Conservation (phyloP, 352 stramenopile species). For the Pythium vanterpoolii region DNA sequence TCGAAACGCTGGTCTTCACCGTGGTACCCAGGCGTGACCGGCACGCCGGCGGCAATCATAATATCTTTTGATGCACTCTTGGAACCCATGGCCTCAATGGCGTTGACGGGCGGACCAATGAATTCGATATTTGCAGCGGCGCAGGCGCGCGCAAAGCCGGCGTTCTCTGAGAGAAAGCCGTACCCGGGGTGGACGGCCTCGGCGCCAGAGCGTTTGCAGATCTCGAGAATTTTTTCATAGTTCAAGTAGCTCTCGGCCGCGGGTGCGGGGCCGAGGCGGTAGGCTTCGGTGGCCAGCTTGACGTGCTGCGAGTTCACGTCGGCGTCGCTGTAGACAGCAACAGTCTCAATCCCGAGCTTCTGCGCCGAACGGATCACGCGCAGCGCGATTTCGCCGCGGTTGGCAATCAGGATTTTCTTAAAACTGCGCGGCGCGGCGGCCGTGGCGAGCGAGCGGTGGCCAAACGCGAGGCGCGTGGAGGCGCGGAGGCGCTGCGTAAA, state of each 20-base stretch:
- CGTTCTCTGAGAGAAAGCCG: constrained; percentile 96
- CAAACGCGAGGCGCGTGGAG: constrained; percentile 9
- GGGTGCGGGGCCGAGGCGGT: constrained; percentile 84
- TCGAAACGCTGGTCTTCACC: constrained; percentile 85
- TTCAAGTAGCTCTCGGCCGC: constrained; percentile 79
- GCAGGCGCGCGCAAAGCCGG: constrained; percentile 92
- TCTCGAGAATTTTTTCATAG: constrained; percentile 91
- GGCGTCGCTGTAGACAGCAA: constrained; percentile 91
- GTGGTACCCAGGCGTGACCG: constrained; percentile 89
- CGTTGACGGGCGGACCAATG: constrained; percentile 93
- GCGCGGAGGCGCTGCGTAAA: constrained; percentile 19
- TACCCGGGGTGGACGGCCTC: constrained; percentile 97
- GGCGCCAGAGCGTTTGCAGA: constrained; percentile 90
- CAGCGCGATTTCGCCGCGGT: constrained; percentile 98
- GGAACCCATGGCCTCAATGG: constrained; percentile 87
- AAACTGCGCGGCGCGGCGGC: constrained; percentile 39
- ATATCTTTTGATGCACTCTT: constrained; percentile 89
- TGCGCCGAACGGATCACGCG: constrained; percentile 94
- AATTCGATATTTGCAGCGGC: constrained; percentile 93
- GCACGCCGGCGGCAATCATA: constrained; percentile 86
- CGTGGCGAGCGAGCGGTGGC: constrained; percentile 28
- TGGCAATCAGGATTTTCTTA: constrained; percentile 96
- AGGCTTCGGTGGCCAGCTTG: constrained; percentile 97
- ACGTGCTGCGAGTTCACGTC: constrained; percentile 95
- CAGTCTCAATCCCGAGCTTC: constrained; percentile 91